Base-by-base conservation (phyloP, 768 basidiomycete species). In the Russula lepida region DNA sequence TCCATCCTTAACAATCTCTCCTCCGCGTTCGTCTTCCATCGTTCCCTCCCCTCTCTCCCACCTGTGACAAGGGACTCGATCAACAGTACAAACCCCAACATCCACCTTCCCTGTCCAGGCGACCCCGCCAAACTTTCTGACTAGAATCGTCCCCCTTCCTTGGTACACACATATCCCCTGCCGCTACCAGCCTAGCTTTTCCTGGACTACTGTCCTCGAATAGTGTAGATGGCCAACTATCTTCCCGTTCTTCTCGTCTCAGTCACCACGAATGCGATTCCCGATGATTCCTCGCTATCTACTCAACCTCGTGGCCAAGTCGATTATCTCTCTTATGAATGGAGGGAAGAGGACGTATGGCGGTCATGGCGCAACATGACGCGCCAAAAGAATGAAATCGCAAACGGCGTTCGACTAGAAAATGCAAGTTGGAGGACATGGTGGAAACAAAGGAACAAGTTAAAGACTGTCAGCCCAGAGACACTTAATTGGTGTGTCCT, bases 321-420 rank as follows among this genome's bases (percentile, higher is more conserved):
- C 70, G 95, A 99, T 81, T 99, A 99, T 74, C 87, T 99, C 67
- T 94, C 90, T 43, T 94, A 98, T 73, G 83, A 97, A 57, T 99
- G 95, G 95, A 80, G 85, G 67, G 95, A 99, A 73, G 95, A 98
- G 74, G 95, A 99, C 73, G 92, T 98, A 12, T 97, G 93, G 92
- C 85, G 89, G 58, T 90, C 88, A n/a, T 99, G 95, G 95, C 81
- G 95, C 66, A 92, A 86, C 71, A 98, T 98, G 93, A 98, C 95
- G 50, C 82, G 91, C 58, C 92, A 94, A 79, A 99, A 98, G 83
- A 89, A 95, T 71, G 95, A 93, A 75, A 97, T 99, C 70, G 84
- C 92, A 6, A 98, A 99, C 71, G 95, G 95, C 50, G 79, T 88
- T 51, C 79, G 95, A 52, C 83, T 99, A 59, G 97, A 99, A 79